Base-by-base conservation (phyloP, 805 yeast genomes). In the Tetrapisispora namnaoensis region DNA sequence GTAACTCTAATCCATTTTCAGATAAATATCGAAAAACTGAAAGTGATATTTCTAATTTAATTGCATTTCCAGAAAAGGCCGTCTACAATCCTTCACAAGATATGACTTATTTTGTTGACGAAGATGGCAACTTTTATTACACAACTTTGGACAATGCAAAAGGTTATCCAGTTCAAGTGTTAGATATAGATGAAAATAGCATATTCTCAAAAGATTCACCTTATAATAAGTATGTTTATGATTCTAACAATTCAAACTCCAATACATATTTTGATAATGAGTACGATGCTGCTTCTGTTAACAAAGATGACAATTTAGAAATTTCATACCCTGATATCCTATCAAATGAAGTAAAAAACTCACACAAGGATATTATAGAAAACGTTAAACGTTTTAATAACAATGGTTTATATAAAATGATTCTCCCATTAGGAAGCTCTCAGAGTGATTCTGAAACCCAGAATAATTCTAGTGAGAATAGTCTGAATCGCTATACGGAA, bases 61-160 rank as follows among this genome's bases (percentile, higher is more conserved):
- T 35, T n/a, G 16, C 6, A 10, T 20, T 10, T 11, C 18, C 30
- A 11, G 56, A 52, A 14, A 54, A 52, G n/a, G 49, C 55, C 6
- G 52, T 55, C 2, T 60, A 55, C 49, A 58, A 56, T 24, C 49
- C 48, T 2, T 44, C 54, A 20, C 58, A 55, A 30, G 62, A 57
- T 9, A 42, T 62, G 18, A 53, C 53, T n/a, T 62, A 61, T 44
- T 51, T 28, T 14, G 51, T 61, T 8, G 62, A 53, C 22, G 50
- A 47, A 17, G 57, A 58, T 22, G 66, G 66, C 2, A 56, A 56
- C 40, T 59, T 53, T 37, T 59, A 51, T 37, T 62, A 56, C 44
- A 56, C 58, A 16, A 59, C 57, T 14, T 38, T 7, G 10, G 40
- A 14, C 18, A 42, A 42, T 16, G 8, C 20, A 32, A n/a, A 13